A percentile compares a stretch with the other conserved stretches of the same genome.
Conservation (phyloP, 2,329 filamentous ascomycete species). For the Fusarium scirpi region DNA sequence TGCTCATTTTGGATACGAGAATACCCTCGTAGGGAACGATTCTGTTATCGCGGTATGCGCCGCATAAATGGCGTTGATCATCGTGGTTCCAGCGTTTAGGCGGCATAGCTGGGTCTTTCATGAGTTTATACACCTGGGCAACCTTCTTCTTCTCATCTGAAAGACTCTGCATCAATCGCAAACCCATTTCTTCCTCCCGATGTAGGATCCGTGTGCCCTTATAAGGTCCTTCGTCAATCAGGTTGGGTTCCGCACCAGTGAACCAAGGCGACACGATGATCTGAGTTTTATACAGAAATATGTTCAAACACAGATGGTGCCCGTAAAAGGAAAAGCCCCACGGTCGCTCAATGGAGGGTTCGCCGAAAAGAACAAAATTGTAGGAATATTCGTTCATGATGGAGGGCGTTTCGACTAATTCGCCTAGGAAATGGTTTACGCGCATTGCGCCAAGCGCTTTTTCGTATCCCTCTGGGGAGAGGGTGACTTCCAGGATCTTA, state of each 20-base stretch:
- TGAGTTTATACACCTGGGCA: conserved; percentile 68
- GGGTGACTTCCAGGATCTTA: conserved; percentile 55
- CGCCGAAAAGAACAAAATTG: conserved; percentile 79
- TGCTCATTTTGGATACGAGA: conserved; percentile 61
- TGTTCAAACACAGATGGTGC: conserved; percentile 80
- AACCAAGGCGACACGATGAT: conserved; percentile 81
- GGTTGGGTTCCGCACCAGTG: conserved; percentile 82
- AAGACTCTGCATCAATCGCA: conserved; percentile 77
- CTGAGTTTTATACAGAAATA: conserved; percentile 74
- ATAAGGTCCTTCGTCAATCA: conserved; percentile 74
- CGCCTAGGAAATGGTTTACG: conserved; percentile 80
- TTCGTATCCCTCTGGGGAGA: conserved; percentile 77
- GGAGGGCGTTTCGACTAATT: conserved; percentile 69
- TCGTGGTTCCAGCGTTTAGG: conserved; percentile 81
- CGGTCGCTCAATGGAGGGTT: conserved; percentile 65
- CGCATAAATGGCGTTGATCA: conserved; percentile 82
- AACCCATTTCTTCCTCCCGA: conserved; percentile 71
- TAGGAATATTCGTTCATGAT: conserved; percentile 82
- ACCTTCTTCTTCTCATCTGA: conserved; percentile 54
- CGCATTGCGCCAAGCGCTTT: conserved; percentile 78
- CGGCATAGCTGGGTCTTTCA: conserved; percentile 75
- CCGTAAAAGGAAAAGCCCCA: conserved; percentile 84
- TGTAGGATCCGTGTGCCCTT: conserved; percentile 74
- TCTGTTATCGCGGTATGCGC: conserved; percentile 83
- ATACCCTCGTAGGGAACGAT: conserved; percentile 80